These are phyloP conservation scores for Alternaria metachromatica DNA, from an alignment of 2,329 filamentous ascomycete genomes.

Conservation along the genomic window DNA sequence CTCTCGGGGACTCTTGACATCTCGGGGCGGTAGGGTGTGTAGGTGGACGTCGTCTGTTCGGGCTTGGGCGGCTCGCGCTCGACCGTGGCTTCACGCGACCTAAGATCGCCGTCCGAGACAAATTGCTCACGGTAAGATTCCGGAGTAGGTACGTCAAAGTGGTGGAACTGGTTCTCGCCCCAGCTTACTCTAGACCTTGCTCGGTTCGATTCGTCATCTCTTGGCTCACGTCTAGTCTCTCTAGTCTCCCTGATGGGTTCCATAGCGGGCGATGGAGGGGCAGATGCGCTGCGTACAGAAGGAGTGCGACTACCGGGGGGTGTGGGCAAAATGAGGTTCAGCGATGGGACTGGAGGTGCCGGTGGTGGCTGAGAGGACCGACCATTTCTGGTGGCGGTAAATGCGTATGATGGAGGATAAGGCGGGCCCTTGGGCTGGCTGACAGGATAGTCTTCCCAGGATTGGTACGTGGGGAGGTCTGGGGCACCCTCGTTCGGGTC, in stretches of 20 bases:
- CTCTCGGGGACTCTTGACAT: slow-evolving; percentile 22
- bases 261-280: slow-evolving; percentile 44
- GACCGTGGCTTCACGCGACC: slow-evolving; percentile 43
- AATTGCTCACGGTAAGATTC: slow-evolving; percentile 50
- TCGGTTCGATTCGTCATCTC: slow-evolving; percentile 29
- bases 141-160: slow-evolving; percentile 56
- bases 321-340: slow-evolving; percentile 65
- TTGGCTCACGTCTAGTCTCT: slow-evolving; percentile 28
- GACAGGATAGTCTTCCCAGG: slow-evolving; percentile 45
- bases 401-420: slow-evolving; percentile 47
- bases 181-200: slow-evolving; percentile 53
- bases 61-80: slow-evolving; percentile 45
- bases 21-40: slow-evolving; percentile 39
- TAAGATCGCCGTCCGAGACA: slow-evolving; percentile 41
- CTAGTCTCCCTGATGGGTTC: slow-evolving; percentile 34
- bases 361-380: slow-evolving; percentile 36
- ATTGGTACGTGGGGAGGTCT: slow-evolving; percentile 53
- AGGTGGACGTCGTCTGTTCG: slow-evolving; percentile 35
- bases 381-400: slow-evolving; percentile 52
- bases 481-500: slow-evolving; percentile 54
- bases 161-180: slow-evolving; percentile 56
- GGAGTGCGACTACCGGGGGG: slow-evolving; percentile 60
- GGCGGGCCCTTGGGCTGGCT: slow-evolving; percentile 40
- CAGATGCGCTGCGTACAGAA: slow-evolving; percentile 44
- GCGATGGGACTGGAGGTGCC: slow-evolving; percentile 58